Percentiles rank a stretch among this genome's conserved stretches.
These are phyloP conservation scores for Ganoderma sinense DNA, from an alignment of 1,284 basidiomycete genomes.

Conservation along the genomic window DNA sequence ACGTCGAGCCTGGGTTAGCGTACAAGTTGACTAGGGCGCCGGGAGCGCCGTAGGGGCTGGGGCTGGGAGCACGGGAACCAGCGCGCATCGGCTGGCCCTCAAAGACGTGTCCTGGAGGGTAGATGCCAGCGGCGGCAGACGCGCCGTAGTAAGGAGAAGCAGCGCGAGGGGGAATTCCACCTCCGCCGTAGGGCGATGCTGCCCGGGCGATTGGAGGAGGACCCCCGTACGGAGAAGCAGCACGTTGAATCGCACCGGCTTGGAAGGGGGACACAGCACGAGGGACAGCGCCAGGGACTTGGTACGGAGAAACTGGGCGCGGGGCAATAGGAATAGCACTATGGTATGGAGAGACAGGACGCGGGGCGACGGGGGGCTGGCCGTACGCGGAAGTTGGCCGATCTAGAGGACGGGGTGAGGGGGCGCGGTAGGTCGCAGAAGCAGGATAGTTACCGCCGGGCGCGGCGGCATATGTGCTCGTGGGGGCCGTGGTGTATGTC, in stretches of 20 bases:
- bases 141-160: conserved; percentile 37
- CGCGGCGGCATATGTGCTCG: conserved; percentile 27
- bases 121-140: conserved; percentile 24
- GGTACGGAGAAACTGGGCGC: conserved; percentile 37
- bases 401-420: conserved; percentile 33
- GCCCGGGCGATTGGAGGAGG: conserved; percentile 20
- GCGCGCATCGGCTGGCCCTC: conserved; percentile 34
- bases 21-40: conserved; percentile 22
- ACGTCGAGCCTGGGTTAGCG: conserved; percentile 14
- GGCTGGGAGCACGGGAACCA: conserved; percentile 36
- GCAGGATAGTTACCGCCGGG: conserved; percentile 30
- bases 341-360: conserved; percentile 36
- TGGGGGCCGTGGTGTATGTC: conserved; percentile 22
- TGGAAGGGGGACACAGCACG: conserved; percentile 29
- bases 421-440: conserved; percentile 27
- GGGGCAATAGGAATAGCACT: conserved; percentile 26
- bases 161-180: conserved; percentile 35
- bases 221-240: conserved; percentile 24
- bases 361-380: conserved; percentile 17
- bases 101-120: conserved; percentile 37
- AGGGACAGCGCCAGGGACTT: conserved; percentile 22
- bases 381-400: conserved; percentile 35
- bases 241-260: conserved; percentile 20
- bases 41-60: conserved; percentile 32
- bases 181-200: conserved; percentile 29